Base-by-base conservation (phyloP, 2,329 filamentous ascomycete genomes). In the Coleophoma crateriformis region DNA sequence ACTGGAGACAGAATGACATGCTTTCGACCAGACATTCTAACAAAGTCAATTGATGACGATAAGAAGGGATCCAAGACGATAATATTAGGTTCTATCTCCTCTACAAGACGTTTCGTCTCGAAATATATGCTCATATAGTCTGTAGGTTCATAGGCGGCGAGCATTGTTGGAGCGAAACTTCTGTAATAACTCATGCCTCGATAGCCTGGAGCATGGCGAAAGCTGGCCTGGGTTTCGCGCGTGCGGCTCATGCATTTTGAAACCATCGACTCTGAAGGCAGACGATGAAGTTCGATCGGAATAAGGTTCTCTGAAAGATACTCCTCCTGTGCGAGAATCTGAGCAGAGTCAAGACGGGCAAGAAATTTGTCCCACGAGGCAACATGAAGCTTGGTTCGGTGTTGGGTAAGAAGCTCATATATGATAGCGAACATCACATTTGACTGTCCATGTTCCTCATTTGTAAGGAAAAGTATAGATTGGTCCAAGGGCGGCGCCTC, bases 361-460 rank as follows among this genome's bases (percentile, higher is more conserved):
- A 19, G n/a, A 5, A 33, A 35, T 27, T 19, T 14, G 7, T 12
- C 17, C 44, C 44, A 46, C 15, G 71, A 71, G 3, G 66, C 71
- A 27, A 74, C 61, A 49, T 74, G 71, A 7, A 74, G 55, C 34
- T 69, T 61, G 22, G 69, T 58, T 7, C 66, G 52, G 2, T 63
- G 61, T 12, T 64, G 59, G 10, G 57, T 54, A 2, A 70, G 49
- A 1, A 74, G 61, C 19, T 69, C 68, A 27, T 68, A 62, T 4
- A 61, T 61, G 0, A 69, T 64, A 7, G 71, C 71, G 8, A 74
- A 54, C 33, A 71, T 62, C 37, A 73, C 66, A 52, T 72, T 73
- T n/a, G 68, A 67, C 50, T 74, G 69, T 8, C 72, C 72, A 46
- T 64, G 63, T 46, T 74, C 71, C 35, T 64, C 59, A 52, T 72